phyloP scores from a whole-genome alignment of 2,329 filamentous ascomycete species.

The Colletotrichum gloeosporioides region DNA sequence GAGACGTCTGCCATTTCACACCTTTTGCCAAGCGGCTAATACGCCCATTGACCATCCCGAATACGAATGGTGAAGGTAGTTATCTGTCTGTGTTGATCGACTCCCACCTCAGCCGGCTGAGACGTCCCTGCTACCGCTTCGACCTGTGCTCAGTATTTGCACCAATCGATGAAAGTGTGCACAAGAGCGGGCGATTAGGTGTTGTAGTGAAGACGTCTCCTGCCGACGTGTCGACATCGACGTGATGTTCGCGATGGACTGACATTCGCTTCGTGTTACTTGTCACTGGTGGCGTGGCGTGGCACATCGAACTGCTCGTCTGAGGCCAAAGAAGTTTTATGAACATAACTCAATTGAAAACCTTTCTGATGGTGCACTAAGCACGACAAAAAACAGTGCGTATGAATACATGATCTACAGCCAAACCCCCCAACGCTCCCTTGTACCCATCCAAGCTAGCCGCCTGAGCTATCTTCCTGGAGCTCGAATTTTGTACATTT shows the following conservation, averaged over 20 bases:
- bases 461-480: background rate
- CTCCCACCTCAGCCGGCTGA: background rate
- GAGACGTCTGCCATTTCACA: background rate
- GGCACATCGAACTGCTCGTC: background rate
- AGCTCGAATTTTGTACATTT: background rate
- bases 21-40: background rate
- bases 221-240: background rate
- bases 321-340: background rate
- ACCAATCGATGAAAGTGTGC: background rate
- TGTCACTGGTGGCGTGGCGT: background rate
- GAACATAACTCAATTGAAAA: background rate
- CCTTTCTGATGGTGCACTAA: background rate
- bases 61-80: background rate
- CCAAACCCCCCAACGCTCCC: background rate
- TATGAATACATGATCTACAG: background rate
- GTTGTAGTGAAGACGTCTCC: background rate
- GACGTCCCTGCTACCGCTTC: background rate
- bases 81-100: background rate
- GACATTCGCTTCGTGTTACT: background rate
- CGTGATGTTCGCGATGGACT: background rate
- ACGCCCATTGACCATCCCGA: background rate
- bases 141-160: background rate
- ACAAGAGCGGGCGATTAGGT: background rate
- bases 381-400: background rate
- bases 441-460: background rate